Evolutionary conservation across 306 rosid genomes (phyloP), one percentile per base, ranked within the genome.

Genomic region (Crotalaria pallida): DNA sequence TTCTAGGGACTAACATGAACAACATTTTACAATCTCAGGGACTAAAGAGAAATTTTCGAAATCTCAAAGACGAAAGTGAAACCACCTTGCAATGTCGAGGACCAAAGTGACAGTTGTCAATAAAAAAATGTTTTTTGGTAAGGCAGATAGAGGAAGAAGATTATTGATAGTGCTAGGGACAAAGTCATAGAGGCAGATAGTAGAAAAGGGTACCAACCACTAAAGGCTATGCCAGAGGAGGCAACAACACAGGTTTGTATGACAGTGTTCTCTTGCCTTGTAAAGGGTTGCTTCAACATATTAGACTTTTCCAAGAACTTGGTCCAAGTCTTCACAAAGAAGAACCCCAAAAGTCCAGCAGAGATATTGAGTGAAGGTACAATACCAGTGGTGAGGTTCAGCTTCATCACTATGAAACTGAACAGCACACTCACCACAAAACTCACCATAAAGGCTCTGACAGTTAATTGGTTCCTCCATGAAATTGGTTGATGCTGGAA

Each of bases 201-300:
- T 38, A 13, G 45, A 19, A 43, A 13, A 64, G 48, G 10, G 43
- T 77, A 85, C 88, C 88, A 17, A 85, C 88, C 88, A 17, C 88
- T 84, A 56, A 84, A 84, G 69, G 88, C 82, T 26, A 84, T 81
- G 77, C 88, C 88, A 21, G 86, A 84, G 43, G 88, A 84, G 10
- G 88, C 88, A 11, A 84, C 88, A 64, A 84, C 88, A 51, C 88
- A 84, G 10, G 88, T 84, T 55, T 84, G 88, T 41, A 84, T 81
- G 48, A 84, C 88, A 59, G 88, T 84, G 65, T 84, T 84, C 78
- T 84, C 88, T 47, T 84, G 88, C 65, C 88, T 76, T 9, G 88
- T 84, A 67, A 84, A 84, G 22, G 86, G 86, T 26, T 81, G 88
- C 38, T 6, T 79, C 55, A 84, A 76, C 76, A 75, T 10, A 33